Evolutionary conservation across 73 alveolate genomes (phyloP).

Genomic region (Tetrahymena elliotti): DNA sequence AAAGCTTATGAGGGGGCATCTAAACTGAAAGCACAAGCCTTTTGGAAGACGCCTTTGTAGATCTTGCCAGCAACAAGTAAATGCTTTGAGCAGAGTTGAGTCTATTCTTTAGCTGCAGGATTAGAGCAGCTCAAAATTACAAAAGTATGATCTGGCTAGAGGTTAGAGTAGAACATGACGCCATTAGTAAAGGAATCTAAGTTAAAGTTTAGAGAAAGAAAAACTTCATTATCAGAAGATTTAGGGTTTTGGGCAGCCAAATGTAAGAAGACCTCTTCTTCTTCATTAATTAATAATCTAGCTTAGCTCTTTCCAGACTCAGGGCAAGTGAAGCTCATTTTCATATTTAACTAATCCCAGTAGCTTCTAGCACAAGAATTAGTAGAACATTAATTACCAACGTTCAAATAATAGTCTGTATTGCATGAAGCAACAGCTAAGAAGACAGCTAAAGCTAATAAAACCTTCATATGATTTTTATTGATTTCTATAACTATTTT

Average conservation of each 20-base stretch:
- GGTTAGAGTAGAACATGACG: no score
- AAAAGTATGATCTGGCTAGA: no score
- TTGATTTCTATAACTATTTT: neutral
- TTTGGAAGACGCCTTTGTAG: neutral
- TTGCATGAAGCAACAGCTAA: neutral
- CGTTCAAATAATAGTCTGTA: neutral
- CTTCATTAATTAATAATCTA: neutral
- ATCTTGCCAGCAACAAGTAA: neutral
- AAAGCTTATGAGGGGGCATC: neutral
- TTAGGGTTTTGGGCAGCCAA: neutral
- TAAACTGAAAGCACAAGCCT: neutral
- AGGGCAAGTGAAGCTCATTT: neutral
- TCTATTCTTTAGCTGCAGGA: neutral
- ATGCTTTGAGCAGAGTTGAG: neutral
- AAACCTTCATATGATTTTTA: neutral
- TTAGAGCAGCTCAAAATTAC: neutral
- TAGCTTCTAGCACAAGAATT: neutral
- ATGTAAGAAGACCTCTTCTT: neutral
- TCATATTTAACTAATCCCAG: neutral
- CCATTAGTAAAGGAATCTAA: neutral
- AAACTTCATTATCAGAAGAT: neutral
- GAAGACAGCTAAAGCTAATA: neutral
- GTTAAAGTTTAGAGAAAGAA: neutral
- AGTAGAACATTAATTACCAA: neutral
- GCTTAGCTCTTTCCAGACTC: neutral